phyloP scores from a whole-genome alignment of 257 asterid genomes.

The Plectranthus barbatus region DNA sequence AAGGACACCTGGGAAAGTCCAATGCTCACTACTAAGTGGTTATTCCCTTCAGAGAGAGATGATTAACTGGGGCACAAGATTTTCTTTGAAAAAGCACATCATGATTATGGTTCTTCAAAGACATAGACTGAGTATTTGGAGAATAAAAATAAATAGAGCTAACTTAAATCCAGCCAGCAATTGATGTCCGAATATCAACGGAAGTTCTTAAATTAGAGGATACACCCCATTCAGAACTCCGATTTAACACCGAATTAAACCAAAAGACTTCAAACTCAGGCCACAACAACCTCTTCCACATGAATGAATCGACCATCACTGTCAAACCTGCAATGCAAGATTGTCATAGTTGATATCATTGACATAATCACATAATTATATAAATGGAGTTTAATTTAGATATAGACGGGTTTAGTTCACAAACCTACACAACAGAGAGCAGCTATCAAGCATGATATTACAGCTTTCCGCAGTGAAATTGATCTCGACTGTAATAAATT shows the following conservation, averaged over 20 bases:
- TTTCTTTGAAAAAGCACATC: neutral
- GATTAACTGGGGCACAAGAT: neutral
- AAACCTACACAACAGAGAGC: slow-evolving; percentile 65
- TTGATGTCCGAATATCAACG: neutral
- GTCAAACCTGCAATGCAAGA: slow-evolving; percentile 61
- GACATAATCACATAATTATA: slow-evolving; percentile 1
- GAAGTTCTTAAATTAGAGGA: slow-evolving; percentile 37
- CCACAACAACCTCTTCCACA: slow-evolving; percentile 83
- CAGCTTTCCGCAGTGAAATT: slow-evolving; percentile 70
- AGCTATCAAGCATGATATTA: slow-evolving; percentile 46
- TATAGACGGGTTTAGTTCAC: slow-evolving; percentile 18
- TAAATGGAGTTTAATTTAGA: neutral
- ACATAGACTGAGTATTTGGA: neutral
- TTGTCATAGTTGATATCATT: slow-evolving; percentile 2
- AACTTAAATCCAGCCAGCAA: neutral
- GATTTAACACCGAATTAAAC: slow-evolving; percentile 93
- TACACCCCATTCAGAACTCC: slow-evolving; percentile 99
- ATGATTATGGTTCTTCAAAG: neutral
- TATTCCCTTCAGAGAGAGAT: neutral
- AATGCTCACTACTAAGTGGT: neutral
- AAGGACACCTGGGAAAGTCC: neutral
- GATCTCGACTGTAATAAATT: slow-evolving; percentile 61
- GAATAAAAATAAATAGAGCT: neutral
- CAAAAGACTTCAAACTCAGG: slow-evolving; percentile 94
- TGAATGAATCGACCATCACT: slow-evolving; percentile 56